A percentile compares a stretch with the other conserved stretches of the same genome.
phyloP scores from a whole-genome alignment of 2,329 filamentous ascomycete species.

The Ceratocystis cubensis region DNA sequence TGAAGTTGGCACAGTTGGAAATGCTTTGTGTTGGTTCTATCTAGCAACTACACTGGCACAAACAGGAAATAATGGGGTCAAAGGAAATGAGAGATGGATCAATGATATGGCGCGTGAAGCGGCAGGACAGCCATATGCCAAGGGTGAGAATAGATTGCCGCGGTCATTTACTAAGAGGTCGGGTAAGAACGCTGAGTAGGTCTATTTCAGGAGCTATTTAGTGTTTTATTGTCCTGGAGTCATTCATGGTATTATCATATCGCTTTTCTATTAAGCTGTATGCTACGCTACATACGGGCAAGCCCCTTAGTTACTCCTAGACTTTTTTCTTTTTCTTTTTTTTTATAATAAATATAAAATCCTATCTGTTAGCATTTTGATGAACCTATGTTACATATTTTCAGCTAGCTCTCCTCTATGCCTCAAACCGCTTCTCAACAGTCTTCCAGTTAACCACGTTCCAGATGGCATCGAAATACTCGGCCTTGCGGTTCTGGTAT shows the following conservation, averaged over 20 bases:
- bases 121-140: slow-evolving; percentile 45
- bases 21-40: slow-evolving; percentile 64
- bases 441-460: slow-evolving; percentile 94
- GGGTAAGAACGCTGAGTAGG: neutral
- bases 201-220: no score
- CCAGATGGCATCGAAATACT: slow-evolving; percentile 91
- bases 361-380: neutral
- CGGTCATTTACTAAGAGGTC: slow-evolving; percentile 31
- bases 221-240: no score
- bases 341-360: no score
- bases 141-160: slow-evolving; percentile 50
- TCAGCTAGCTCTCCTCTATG: slow-evolving; percentile 25
- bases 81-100: slow-evolving; percentile 53
- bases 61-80: slow-evolving; percentile 37
- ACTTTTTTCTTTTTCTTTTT: no score
- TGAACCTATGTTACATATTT: neutral
- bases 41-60: slow-evolving; percentile 55
- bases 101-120: slow-evolving; percentile 61
- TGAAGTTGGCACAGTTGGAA: slow-evolving; percentile 70
- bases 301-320: no score
- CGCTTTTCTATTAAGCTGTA: no score
- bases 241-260: no score
- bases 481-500: slow-evolving; percentile 93
- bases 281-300: no score
- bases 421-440: slow-evolving; percentile 61